A percentile compares a stretch with the other conserved stretches of the same genome.
Evolutionary conservation across 176 grass and related monocot genomes (phyloP).

Genomic region (Eleusine coracana): DNA sequence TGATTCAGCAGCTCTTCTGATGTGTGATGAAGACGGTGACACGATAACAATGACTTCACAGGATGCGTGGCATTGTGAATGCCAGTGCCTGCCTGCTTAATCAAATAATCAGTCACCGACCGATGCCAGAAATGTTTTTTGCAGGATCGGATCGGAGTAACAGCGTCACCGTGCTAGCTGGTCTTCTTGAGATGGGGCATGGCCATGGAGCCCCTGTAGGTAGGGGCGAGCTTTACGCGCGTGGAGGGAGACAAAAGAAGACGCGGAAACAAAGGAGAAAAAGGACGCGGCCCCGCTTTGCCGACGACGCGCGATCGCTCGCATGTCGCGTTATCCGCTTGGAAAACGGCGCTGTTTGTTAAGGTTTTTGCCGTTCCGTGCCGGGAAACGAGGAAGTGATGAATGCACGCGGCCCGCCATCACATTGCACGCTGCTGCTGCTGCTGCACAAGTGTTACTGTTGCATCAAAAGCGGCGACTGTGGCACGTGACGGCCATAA

Average conservation of each 20-base stretch:
- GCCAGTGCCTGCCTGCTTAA: too few relatives aligned
- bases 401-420: not conserved
- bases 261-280: not conserved
- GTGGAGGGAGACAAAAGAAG: not conserved
- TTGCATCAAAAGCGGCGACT: constrained; percentile 44
- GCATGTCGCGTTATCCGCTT: constrained; percentile 22
- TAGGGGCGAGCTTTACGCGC: constrained; percentile 27
- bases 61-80: too few relatives aligned
- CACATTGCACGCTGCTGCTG: not conserved
- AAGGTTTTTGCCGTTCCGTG: constrained; percentile 2
- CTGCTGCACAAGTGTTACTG: not conserved
- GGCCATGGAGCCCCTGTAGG: too few relatives aligned
- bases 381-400: not conserved
- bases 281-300: not conserved
- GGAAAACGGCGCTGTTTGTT: constrained; percentile 1
- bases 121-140: too few relatives aligned
- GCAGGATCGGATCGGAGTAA: too few relatives aligned
- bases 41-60: too few relatives aligned
- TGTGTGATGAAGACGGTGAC: too few relatives aligned
- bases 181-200: not conserved
- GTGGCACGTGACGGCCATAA: constrained; percentile 40
- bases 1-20: not conserved
- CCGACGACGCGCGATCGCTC: not conserved
- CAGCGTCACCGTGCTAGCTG: too few relatives aligned
- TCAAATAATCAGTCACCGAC: too few relatives aligned